Percentiles rank a stretch among this genome's conserved stretches.
Evolutionary conservation across 257 asterid genomes (phyloP).

Genomic region (Gentiana dahurica): DNA sequence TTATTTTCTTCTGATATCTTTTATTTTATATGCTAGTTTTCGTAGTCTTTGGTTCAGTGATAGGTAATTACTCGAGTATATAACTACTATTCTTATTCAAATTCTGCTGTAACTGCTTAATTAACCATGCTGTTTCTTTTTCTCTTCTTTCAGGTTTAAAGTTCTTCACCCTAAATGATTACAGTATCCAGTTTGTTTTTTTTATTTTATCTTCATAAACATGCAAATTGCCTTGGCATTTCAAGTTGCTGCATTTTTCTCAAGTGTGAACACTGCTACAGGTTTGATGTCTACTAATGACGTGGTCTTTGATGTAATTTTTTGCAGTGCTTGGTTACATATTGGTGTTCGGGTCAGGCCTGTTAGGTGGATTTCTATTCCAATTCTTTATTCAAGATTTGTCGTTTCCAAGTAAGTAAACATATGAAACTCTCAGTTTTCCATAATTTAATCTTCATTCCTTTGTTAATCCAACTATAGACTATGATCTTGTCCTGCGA

Average conservation of each 20-base stretch:
- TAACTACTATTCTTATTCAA: constrained; percentile 8
- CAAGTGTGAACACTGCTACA: constrained; percentile 72
- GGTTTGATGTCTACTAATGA: constrained; percentile 34
- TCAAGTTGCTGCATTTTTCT: constrained; percentile 72
- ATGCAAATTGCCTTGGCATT: constrained; percentile 85
- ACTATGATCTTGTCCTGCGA: neutral
- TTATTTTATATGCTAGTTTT: constrained; percentile 66
- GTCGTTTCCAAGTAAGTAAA: constrained; percentile 83
- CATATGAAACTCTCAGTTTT: neutral
- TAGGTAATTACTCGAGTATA: constrained; percentile 38
- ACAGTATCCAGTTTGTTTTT: constrained; percentile 77
- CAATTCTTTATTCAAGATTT: constrained; percentile 78
- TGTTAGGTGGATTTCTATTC: constrained; percentile 83
- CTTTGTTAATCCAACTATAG: neutral
- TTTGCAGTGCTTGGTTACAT: constrained; percentile 81
- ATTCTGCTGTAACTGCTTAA: constrained; percentile 9
- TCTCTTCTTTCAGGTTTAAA: constrained; percentile 57
- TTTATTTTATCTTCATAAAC: constrained; percentile 88
- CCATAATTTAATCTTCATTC: neutral
- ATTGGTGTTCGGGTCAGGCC: constrained; percentile 80
- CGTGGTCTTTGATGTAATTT: constrained; percentile 7
- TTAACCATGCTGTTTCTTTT: neutral
- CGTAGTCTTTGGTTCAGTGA: constrained; percentile 71
- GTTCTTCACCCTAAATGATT: constrained; percentile 76
- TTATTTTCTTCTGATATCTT: constrained; percentile 73